Percentiles rank a stretch among this genome's conserved stretches.
phyloP scores from a whole-genome alignment of 768 basidiomycete genomes.

The Boletus vinaceobasis region DNA sequence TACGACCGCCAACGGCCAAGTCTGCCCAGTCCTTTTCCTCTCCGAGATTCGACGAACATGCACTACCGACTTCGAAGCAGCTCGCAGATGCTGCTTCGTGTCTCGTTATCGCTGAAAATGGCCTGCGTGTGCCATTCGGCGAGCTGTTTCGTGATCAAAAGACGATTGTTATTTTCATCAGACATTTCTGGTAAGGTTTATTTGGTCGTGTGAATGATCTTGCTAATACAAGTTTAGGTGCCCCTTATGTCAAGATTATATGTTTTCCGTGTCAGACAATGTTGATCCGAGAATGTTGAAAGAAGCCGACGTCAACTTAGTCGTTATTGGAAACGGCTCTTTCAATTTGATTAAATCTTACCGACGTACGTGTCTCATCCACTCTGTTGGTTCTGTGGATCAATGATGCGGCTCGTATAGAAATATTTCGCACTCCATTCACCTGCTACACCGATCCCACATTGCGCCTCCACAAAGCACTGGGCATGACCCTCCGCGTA shows the following conservation, averaged over 20 bases:
- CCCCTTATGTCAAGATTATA: slow-evolving; percentile 84
- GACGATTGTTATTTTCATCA: slow-evolving; percentile 79
- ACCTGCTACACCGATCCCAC: slow-evolving; percentile 78
- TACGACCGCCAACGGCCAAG: slow-evolving; percentile 18
- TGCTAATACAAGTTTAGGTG: slow-evolving; percentile 44
- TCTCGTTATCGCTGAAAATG: slow-evolving; percentile 64
- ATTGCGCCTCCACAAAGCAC: slow-evolving; percentile 59
- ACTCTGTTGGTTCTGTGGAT: background rate
- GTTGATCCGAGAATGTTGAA: slow-evolving; percentile 46
- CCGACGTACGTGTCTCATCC: slow-evolving; percentile 40
- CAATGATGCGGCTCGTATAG: slow-evolving; percentile 23
- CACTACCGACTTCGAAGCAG: slow-evolving; percentile 51
- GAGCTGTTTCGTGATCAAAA: slow-evolving; percentile 55
- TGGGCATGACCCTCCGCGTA: slow-evolving; percentile 69
- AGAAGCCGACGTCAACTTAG: slow-evolving; percentile 51
- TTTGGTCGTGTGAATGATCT: slow-evolving; percentile 1
- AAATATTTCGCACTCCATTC: slow-evolving; percentile 72
- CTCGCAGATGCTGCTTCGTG: slow-evolving; percentile 60
- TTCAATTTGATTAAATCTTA: slow-evolving; percentile 76
- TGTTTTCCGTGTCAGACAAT: slow-evolving; percentile 58
- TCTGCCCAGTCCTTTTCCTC: slow-evolving; percentile 10
- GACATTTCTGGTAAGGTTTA: slow-evolving; percentile 68
- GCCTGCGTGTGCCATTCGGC: slow-evolving; percentile 63
- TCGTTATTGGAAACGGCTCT: slow-evolving; percentile 79
- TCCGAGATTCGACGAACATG: slow-evolving; percentile 40